Evolutionary conservation across 2,329 filamentous ascomycete genomes (phyloP).

Genomic region (Colletotrichum echinochloae): DNA sequence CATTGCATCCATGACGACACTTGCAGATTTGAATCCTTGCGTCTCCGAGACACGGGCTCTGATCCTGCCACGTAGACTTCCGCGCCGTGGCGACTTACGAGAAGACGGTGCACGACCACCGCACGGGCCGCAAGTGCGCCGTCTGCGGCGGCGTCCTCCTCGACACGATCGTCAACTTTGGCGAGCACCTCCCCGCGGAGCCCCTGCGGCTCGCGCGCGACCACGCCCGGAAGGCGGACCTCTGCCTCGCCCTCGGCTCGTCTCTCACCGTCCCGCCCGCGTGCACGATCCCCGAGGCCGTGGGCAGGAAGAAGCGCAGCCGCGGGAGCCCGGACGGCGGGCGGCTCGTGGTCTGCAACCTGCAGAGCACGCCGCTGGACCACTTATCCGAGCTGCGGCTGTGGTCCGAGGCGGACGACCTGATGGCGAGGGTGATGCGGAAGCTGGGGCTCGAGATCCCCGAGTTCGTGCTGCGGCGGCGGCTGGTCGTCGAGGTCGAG

Average conservation of each 20-base stretch:
- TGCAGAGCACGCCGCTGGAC: conserved; percentile 59
- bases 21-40: too few species aligned
- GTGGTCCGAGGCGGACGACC: conserved; percentile 51
- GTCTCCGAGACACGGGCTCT: not conserved
- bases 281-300: conserved; percentile 53
- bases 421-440: conserved; percentile 56
- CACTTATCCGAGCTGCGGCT: conserved; percentile 49
- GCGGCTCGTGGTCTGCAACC: conserved; percentile 58
- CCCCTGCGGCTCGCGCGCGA: conserved; percentile 49
- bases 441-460: conserved; percentile 53
- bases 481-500: conserved; percentile 48
- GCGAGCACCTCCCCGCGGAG: conserved; percentile 50
- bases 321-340: conserved; percentile 24
- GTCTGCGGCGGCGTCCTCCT: conserved; percentile 53
- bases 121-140: conserved; percentile 59
- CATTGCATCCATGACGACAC: not conserved
- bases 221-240: conserved; percentile 55
- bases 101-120: conserved; percentile 57
- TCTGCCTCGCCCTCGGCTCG: conserved; percentile 60
- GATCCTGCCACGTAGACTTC: conserved; percentile 51
- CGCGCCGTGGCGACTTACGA: conserved; percentile 58
- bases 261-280: conserved; percentile 59
- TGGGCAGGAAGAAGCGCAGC: conserved; percentile 45
- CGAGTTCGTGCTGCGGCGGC: conserved; percentile 52
- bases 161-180: conserved; percentile 61